A percentile compares a stretch with the other conserved stretches of the same genome.
These are phyloP conservation scores for Aureobasidium sp. DNA, from an alignment of 2,329 filamentous ascomycete species.

Conservation along the genomic window DNA sequence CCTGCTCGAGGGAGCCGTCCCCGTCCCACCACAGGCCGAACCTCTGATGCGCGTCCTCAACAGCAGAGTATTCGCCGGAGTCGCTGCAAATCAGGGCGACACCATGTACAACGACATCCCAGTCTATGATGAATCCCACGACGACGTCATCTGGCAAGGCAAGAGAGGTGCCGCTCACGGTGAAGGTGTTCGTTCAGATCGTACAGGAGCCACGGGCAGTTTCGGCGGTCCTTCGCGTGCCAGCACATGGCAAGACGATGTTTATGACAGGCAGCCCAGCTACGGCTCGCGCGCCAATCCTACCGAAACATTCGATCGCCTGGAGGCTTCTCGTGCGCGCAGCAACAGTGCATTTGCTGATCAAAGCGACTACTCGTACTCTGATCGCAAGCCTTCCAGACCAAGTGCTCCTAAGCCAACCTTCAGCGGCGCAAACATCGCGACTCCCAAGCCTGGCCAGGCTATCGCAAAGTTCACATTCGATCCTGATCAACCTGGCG, in stretches of 20 bases:
- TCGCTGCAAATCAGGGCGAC: slow-evolving; percentile 47
- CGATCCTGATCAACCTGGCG: slow-evolving; percentile 85
- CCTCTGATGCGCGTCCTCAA: slow-evolving; percentile 80
- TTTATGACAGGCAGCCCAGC: slow-evolving; percentile 54
- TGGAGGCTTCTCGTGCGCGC: slow-evolving; percentile 25
- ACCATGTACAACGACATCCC: slow-evolving; percentile 90
- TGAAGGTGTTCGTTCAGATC: slow-evolving; percentile 53
- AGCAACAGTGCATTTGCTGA: slow-evolving; percentile 34
- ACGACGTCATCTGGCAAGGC: slow-evolving; percentile 79
- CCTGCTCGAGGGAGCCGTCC: slow-evolving; percentile 70
- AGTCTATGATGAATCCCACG: slow-evolving; percentile 75
- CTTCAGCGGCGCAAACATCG: slow-evolving; percentile 30
- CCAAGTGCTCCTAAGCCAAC: slow-evolving; percentile 63
- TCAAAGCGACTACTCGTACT: slow-evolving; percentile 46
- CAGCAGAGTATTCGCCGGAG: slow-evolving; percentile 73
- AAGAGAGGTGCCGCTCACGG: slow-evolving; percentile 63
- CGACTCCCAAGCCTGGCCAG: slow-evolving; percentile 57
- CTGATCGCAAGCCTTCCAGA: slow-evolving; percentile 60
- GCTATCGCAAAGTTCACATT: slow-evolving; percentile 90
- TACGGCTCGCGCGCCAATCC: slow-evolving; percentile 46
- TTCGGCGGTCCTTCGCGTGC: slow-evolving; percentile 54
- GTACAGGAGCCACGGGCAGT: slow-evolving; percentile 34
- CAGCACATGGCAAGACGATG: slow-evolving; percentile 68
- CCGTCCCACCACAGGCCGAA: slow-evolving; percentile 72
- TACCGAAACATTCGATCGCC: slow-evolving; percentile 44